Base-by-base conservation (phyloP, 2,329 filamentous ascomycete species). In the Fusarium graminum region DNA sequence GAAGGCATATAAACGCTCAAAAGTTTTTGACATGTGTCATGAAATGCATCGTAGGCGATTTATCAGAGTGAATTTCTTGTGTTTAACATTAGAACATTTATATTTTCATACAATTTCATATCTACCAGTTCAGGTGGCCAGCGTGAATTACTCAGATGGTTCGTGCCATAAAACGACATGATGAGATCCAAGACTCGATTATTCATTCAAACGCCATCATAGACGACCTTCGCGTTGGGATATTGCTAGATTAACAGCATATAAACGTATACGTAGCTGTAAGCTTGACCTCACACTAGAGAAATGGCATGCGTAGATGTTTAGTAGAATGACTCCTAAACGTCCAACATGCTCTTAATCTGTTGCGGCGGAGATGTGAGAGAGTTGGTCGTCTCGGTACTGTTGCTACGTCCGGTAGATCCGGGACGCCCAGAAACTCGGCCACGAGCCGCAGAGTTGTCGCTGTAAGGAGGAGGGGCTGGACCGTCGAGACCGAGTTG, bases 311-410 rank as follows among this genome's bases (percentile, higher is more conserved):
- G 25, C 16, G 28, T 7, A 30, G 10, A 26, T 11, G n/a, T 39
- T 17, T 11, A 11, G 26, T 13, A n/a, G 16, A 11, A 14, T 22
- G 12, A 11, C 17, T 28, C 12, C 53, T 75, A 88, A 14, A 88
- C 71, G 68, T 88, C 86, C 68, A 88, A 67, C 86, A 88, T 88
- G 71, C 86, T 88, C 69, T 77, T 80, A 7, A 87, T 76, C 69
- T 85, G 81, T 71, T 86, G 83, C n/a, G 85, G 83, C 52, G 80
- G 81, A n/a, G 74, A 78, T 8, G 73, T 77, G 13, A 82, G 75
- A 7, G 84, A 86, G 43, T 79, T 74, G n/a, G 75, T 77, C 34
- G 84, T 85, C 43, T 75, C 79, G 2, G 78, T 77, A 64, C 83
- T 86, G 40, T 78, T 74, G 51, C 80, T 83, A 43, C 83, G 78